A percentile compares a stretch with the other conserved stretches of the same genome.
phyloP scores from a whole-genome alignment of 2,329 filamentous ascomycete species.

The Tolypocladium ophioglossoides region DNA sequence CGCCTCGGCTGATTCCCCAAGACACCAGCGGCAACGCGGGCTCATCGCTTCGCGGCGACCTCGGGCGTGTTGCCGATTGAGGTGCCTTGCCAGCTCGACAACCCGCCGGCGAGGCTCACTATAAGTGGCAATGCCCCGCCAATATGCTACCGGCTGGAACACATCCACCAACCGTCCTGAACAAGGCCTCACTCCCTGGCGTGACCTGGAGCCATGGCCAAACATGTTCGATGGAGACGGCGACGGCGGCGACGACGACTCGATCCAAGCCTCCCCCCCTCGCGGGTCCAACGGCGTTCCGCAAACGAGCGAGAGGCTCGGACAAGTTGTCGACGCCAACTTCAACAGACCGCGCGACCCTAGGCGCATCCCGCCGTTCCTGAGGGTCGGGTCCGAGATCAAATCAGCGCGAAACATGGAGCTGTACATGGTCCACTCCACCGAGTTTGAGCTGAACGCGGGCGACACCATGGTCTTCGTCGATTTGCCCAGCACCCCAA shows the following conservation, averaged over 20 bases:
- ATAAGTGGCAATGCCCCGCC: background rate
- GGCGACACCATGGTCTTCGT: conserved; percentile 37
- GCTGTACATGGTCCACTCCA: conserved; percentile 15
- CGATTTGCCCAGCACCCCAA: conserved; percentile 20
- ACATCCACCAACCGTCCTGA: background rate
- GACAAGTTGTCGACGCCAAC: background rate
- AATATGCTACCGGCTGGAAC: background rate
- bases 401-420: conserved; percentile 13
- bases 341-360: background rate
- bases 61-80: background rate
- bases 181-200: background rate
- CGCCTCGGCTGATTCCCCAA: background rate
- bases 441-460: conserved; percentile 13
- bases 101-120: background rate
- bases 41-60: background rate
- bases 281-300: background rate
- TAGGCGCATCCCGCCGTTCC: background rate
- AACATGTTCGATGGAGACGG: background rate
- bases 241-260: background rate
- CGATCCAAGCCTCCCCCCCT: background rate
- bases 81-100: background rate
- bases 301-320: background rate
- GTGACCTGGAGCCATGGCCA: background rate
- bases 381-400: conserved; percentile 4
- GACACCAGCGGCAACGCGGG: background rate